Evolutionary conservation across 495 filamentous ascomycete species (phyloP), one percentile per base, ranked within the genome.

Genomic region (Aspergillus bertholletiae): DNA sequence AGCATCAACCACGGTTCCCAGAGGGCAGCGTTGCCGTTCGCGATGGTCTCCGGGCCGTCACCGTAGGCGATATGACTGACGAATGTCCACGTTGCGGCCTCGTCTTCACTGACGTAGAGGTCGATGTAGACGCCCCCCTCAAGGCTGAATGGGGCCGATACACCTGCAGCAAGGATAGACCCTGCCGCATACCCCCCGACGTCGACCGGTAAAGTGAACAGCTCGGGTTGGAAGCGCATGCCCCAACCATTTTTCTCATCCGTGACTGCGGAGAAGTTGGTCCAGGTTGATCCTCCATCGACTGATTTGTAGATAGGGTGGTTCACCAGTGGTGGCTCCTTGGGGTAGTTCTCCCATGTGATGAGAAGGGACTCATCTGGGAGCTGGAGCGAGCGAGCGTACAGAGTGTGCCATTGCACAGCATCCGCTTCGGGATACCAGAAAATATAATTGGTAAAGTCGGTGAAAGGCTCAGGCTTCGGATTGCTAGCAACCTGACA

Each of bases 331-430:
- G 79, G 79, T 12, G 73, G 79, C 58, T 77, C 72, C 0, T 73
- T 74, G 13, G 67, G 73, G 58, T 83, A 83, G 66, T 82, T 80
- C 58, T 79, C 79, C 79, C 82, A 83, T 3, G 83, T 87, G 26
- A 46, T 53, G 43, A 58, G 49, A 46, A 58, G 58, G 49, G 40
- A 30, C 46, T 45, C 55, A 48, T 54, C 58, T 39, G 61, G 55
- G 45, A 51, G 47, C 40, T 58, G 56, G 8, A 54, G 32, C 20
- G 43, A 44, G 18, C 56, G 50, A 6, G 56, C 56, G 35, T 58
- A 58, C 3, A 58, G 45, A 0, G 51, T 53, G 24, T 52, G 49
- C 49, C 49, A 52, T 2, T 52, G 23, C 2, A 52, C 49, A 0
- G 49, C 49, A 8, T 41, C 35, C 9, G 20, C 17, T 0, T 18